phyloP scores from a whole-genome alignment of 2,329 filamentous ascomycete genomes.

The Phyllosticta capitalensis region DNA sequence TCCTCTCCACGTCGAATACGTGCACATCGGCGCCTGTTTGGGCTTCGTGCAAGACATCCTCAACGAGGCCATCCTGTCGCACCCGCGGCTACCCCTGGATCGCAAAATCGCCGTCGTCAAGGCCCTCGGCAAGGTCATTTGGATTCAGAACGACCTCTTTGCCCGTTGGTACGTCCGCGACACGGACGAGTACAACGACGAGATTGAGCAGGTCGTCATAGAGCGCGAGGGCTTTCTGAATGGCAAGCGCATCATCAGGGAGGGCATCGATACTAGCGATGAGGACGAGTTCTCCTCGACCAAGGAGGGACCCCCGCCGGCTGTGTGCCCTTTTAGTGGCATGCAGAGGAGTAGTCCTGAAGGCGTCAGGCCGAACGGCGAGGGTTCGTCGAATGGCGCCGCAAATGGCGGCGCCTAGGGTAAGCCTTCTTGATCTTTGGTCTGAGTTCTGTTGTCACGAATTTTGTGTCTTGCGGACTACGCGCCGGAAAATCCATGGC shows the following conservation, averaged over 20 bases:
- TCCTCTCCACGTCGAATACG: slow-evolving; percentile 68
- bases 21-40: slow-evolving; percentile 64
- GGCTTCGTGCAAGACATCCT: slow-evolving; percentile 71
- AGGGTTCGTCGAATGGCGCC: neutral
- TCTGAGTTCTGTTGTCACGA: neutral
- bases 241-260: slow-evolving; percentile 20
- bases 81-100: slow-evolving; percentile 56
- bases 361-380: neutral
- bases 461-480: neutral
- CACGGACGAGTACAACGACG: slow-evolving; percentile 49
- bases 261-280: slow-evolving; percentile 17
- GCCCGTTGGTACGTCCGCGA: slow-evolving; percentile 72
- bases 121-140: slow-evolving; percentile 71
- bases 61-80: slow-evolving; percentile 63
- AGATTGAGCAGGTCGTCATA: slow-evolving; percentile 30
- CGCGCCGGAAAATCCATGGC: neutral
- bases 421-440: neutral
- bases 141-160: slow-evolving; percentile 82
- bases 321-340: slow-evolving; percentile 11
- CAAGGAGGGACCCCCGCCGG: neutral
- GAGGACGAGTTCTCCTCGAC: slow-evolving; percentile 14
- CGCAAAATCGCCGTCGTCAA: slow-evolving; percentile 66
- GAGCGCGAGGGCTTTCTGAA: slow-evolving; percentile 29
- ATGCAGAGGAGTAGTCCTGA: slow-evolving; percentile 3
- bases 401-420: neutral